phyloP scores from a whole-genome alignment of 192 early-diverging fungal species.

The Coemansia javaensis region DNA sequence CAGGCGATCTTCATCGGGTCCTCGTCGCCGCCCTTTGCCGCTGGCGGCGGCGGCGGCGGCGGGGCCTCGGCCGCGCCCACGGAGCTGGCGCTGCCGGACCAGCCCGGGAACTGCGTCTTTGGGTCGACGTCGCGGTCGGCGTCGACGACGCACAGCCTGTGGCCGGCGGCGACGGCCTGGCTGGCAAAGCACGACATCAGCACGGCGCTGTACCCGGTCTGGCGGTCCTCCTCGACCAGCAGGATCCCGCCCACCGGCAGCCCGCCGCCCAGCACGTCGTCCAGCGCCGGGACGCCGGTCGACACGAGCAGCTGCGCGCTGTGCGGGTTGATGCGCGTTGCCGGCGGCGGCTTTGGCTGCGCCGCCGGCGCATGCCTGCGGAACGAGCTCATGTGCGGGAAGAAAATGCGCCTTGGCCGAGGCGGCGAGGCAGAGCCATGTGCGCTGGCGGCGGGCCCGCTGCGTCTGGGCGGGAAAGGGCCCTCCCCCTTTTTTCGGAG shows the following conservation, averaged over 20 bases:
- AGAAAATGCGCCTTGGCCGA: background rate
- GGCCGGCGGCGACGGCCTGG: slow-evolving; percentile 73
- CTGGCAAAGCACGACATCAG: slow-evolving; percentile 79
- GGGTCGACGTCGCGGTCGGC: slow-evolving; percentile 64
- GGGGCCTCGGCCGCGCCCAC: too few relatives aligned
- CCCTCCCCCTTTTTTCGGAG: too few relatives aligned
- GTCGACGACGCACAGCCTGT: slow-evolving; percentile 65
- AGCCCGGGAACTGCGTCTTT: slow-evolving; percentile 48
- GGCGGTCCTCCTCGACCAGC: slow-evolving; percentile 73
- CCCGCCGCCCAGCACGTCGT: slow-evolving; percentile 85
- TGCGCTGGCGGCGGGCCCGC: too few relatives aligned
- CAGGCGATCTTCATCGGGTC: slow-evolving; percentile 88
- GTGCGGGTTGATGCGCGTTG: slow-evolving; percentile 70
- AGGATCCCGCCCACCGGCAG: slow-evolving; percentile 75
- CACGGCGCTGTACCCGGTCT: slow-evolving; percentile 75
- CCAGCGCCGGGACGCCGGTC: slow-evolving; percentile 77
- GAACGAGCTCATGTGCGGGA: slow-evolving; percentile 38
- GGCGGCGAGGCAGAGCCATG: too few relatives aligned
- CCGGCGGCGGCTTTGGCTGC: slow-evolving; percentile 59
- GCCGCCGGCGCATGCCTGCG: slow-evolving; percentile 53
- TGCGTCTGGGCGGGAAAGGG: too few relatives aligned
- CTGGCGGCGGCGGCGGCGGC: too few relatives aligned
- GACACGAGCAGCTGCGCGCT: slow-evolving; percentile 75
- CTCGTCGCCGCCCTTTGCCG: slow-evolving; percentile 9
- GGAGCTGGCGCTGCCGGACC: too few relatives aligned